Conservation (phyloP, 495 filamentous ascomycete genomes). For the Talaromyces nanjingensis region DNA sequence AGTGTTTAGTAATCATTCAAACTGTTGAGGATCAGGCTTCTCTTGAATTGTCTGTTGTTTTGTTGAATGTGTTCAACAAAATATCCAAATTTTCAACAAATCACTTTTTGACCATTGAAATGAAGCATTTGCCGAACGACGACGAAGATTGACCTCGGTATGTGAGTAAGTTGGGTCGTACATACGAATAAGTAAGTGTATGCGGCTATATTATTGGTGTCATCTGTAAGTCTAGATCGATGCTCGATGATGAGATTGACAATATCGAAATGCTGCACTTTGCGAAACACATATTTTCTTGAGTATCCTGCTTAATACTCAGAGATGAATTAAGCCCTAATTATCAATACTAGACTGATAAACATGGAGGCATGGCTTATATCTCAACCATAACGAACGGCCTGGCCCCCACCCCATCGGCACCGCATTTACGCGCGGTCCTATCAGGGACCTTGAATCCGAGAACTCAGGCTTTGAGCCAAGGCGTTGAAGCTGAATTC, state of each 20-base stretch:
- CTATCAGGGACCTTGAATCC: neutral
- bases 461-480: neutral
- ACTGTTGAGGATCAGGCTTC: neutral
- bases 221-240: too few species aligned
- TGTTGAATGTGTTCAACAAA: neutral
- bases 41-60: neutral
- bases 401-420: neutral
- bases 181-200: neutral
- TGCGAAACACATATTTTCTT: neutral
- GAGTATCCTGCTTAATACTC: neutral
- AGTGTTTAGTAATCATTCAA: neutral
- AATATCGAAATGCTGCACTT: neutral
- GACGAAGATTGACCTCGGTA: neutral
- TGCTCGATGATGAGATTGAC: neutral
- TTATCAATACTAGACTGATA: neutral
- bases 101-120: neutral
- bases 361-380: neutral
- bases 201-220: too few species aligned
- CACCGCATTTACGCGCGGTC: neutral
- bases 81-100: neutral
- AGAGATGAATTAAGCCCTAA: neutral
- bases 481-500: neutral
- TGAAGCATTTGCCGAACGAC: neutral
- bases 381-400: neutral
- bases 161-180: neutral